phyloP scores from a whole-genome alignment of 495 filamentous ascomycete genomes.

The Baudoinia panamericana region DNA sequence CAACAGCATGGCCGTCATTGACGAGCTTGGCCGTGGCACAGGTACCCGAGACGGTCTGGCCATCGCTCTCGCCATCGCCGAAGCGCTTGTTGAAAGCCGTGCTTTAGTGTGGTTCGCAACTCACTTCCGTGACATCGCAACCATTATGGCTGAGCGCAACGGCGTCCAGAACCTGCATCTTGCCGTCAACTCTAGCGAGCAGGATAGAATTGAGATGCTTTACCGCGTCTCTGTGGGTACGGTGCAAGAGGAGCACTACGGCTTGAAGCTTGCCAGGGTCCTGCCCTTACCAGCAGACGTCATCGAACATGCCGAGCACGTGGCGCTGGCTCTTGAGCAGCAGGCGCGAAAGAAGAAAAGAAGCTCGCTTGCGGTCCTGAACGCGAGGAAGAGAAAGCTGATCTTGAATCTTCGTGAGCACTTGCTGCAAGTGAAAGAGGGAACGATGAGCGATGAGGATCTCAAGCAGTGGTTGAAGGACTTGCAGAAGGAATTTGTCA shows the following conservation, averaged over 20 bases:
- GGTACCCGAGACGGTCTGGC: constrained; percentile 78
- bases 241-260: constrained; percentile 63
- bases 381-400: constrained; percentile 53
- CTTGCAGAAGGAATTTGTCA: constrained; percentile 65
- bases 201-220: constrained; percentile 59
- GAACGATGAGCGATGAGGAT: constrained; percentile 51
- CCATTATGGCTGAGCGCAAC: constrained; percentile 54
- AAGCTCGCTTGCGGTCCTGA: constrained; percentile 40
- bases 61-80: constrained; percentile 78
- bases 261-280: constrained; percentile 60
- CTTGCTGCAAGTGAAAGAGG: constrained; percentile 54
- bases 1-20: constrained; percentile 52
- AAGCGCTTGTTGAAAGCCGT: constrained; percentile 65
- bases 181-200: constrained; percentile 43
- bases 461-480: constrained; percentile 52
- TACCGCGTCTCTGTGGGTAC: constrained; percentile 65
- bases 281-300: constrained; percentile 58
- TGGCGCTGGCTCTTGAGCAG: constrained; percentile 47
- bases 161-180: constrained; percentile 77
- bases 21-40: constrained; percentile 87
- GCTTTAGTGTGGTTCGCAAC: constrained; percentile 83
- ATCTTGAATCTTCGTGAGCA: constrained; percentile 62
- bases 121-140: constrained; percentile 74
- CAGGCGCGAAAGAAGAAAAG: constrained; percentile 43
- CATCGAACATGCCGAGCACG: constrained; percentile 50